These are phyloP conservation scores for Ceratobasidium sp. DNA, from an alignment of 1,284 basidiomycete genomes.

Conservation along the genomic window DNA sequence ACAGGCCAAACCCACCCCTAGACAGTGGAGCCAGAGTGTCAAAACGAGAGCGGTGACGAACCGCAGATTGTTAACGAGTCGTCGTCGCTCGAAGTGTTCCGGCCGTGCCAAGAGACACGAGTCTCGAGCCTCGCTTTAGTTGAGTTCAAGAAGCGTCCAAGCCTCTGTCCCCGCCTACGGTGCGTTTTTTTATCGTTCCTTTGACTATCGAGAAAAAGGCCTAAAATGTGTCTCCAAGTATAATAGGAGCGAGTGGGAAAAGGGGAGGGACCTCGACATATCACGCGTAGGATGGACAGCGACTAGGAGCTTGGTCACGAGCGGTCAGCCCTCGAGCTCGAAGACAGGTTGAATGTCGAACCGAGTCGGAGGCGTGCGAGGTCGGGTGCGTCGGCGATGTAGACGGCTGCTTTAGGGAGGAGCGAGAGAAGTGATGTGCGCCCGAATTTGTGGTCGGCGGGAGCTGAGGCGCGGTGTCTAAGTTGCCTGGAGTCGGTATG, in stretches of 20 bases:
- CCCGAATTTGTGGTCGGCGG: neutral
- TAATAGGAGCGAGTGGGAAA: neutral
- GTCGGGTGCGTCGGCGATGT: slow-evolving; percentile 1
- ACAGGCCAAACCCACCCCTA: neutral
- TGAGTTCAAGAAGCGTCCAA: neutral
- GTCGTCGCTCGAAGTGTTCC: slow-evolving; percentile 29
- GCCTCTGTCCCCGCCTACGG: slow-evolving; percentile 20
- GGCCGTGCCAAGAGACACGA: slow-evolving; percentile 32
- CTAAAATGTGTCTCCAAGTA: neutral
- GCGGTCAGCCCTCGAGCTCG: slow-evolving; percentile 23
- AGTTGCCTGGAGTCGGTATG: slow-evolving; percentile 26
- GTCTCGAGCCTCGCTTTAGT: slow-evolving; percentile 33
- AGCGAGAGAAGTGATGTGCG: neutral
- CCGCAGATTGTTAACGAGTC: slow-evolving; percentile 15
- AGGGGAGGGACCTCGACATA: neutral
- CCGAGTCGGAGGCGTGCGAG: slow-evolving; percentile 25
- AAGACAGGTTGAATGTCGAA: slow-evolving; percentile 31
- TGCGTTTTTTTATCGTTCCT: slow-evolving; percentile 6
- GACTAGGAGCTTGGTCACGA: slow-evolving; percentile 34
- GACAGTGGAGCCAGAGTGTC: neutral
- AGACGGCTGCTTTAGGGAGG: neutral
- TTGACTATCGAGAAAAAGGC: slow-evolving; percentile 2
- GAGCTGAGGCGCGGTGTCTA: neutral
- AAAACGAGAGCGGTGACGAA: slow-evolving; percentile 26
- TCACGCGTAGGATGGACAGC: slow-evolving; percentile 14